Conservation (phyloP, 2,329 filamentous ascomycete genomes). For the Calonectria ilicicola region DNA sequence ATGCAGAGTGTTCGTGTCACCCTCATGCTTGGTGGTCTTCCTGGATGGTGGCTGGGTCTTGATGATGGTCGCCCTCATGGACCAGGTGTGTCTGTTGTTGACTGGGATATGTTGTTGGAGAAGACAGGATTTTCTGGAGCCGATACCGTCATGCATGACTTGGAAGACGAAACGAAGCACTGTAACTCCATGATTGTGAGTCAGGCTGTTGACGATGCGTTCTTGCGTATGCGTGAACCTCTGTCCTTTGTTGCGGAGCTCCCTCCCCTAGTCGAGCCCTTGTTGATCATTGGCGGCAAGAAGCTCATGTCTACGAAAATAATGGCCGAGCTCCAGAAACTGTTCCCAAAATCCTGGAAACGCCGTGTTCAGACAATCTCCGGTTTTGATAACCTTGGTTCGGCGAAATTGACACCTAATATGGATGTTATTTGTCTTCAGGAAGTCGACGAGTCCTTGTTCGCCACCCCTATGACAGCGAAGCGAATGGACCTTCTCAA, state of each 20-base stretch:
- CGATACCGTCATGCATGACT: constrained; percentile 17
- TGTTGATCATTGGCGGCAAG: constrained; percentile 20
- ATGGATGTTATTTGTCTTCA: constrained; percentile 24
- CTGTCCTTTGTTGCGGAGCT: constrained; percentile 13
- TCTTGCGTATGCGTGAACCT: constrained; percentile 21
- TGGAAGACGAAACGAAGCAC: constrained; percentile 19
- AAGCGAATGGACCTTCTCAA: constrained; percentile 16
- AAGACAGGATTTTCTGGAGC: constrained; percentile 26
- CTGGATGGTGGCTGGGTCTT: constrained; percentile 25
- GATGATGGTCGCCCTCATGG: constrained; percentile 17
- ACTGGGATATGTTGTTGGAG: constrained; percentile 18
- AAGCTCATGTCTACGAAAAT: constrained; percentile 17
- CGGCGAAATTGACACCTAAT: constrained; percentile 5
- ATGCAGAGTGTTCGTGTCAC: constrained; percentile 23
- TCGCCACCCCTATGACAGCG: constrained; percentile 16
- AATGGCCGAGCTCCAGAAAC: constrained; percentile 20
- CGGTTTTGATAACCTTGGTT: constrained; percentile 9
- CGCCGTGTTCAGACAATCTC: constrained; percentile 8
- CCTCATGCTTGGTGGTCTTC: constrained; percentile 18
- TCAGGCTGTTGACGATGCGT: constrained; percentile 18
- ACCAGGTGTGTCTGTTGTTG: constrained; percentile 13
- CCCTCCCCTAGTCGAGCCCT: constrained; percentile 5
- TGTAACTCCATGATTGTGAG: constrained; percentile 25
- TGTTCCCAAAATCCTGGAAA: constrained; percentile 19
- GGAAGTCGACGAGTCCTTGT: constrained; percentile 22